Conservation (phyloP, 352 stramenopile genomes). For the Phytopythium sindhum region DNA sequence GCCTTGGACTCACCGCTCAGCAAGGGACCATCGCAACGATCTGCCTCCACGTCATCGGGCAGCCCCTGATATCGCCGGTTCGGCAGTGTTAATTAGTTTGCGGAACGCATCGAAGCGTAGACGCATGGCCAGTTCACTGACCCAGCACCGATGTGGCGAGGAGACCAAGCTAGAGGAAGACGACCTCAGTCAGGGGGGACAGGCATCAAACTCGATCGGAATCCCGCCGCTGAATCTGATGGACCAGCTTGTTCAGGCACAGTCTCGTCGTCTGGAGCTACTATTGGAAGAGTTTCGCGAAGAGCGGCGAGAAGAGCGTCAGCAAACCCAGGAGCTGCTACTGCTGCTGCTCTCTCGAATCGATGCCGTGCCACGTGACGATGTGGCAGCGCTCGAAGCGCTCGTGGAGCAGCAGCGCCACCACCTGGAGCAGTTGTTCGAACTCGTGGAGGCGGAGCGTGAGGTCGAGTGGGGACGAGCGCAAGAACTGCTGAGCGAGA, state of each 20-base stretch:
- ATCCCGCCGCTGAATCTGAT: conserved; percentile 18
- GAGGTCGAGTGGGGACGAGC: conserved; percentile 5
- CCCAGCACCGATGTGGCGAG: not conserved
- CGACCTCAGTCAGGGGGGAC: not conserved
- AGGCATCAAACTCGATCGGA: conserved; percentile 8
- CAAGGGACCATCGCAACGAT: not conserved
- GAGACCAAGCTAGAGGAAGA: conserved; percentile 5
- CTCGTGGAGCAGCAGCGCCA: conserved; percentile 38
- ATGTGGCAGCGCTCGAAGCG: conserved; percentile 22
- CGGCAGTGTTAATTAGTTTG: not conserved
- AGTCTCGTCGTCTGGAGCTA: conserved; percentile 32
- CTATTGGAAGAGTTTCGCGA: conserved; percentile 37
- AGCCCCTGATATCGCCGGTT: not conserved
- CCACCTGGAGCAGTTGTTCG: conserved; percentile 30
- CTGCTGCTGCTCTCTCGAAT: conserved; percentile 20
- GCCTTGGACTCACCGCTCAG: not conserved
- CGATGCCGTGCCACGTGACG: conserved; percentile 20
- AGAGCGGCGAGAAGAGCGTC: conserved; percentile 32
- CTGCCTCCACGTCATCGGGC: not conserved
- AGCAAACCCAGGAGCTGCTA: conserved; percentile 39
- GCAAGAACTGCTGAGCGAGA: conserved; percentile 1
- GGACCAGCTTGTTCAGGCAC: conserved; percentile 30
- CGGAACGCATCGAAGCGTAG: not conserved
- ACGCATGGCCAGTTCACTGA: not conserved
- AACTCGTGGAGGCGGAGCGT: conserved; percentile 31